Evolutionary conservation across 441 rosid genomes (phyloP).

Genomic region (Eugenia klotzschiana): DNA sequence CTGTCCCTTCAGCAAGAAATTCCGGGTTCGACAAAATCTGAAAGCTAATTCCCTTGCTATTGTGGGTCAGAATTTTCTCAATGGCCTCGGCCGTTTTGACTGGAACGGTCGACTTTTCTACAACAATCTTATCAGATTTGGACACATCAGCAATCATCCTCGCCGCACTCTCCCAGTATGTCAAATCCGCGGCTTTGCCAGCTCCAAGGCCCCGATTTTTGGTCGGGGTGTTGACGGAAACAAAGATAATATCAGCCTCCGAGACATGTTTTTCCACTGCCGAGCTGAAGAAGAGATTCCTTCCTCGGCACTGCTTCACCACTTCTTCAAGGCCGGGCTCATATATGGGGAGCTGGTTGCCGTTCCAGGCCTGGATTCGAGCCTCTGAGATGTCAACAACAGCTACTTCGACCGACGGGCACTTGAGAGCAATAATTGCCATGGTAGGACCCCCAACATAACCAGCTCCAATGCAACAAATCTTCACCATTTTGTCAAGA

Average conservation of each 20-base stretch:
- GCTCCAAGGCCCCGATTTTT: slow-evolving; percentile 92
- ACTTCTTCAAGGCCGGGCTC: slow-evolving; percentile 8
- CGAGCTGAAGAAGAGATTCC: slow-evolving; percentile 8
- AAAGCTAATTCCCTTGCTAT: slow-evolving; percentile 88
- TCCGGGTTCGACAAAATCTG: slow-evolving; percentile 96
- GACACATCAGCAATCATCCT: slow-evolving; percentile 93
- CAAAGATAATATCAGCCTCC: neutral
- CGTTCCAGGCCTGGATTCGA: slow-evolving; percentile 8
- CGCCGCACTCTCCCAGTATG: slow-evolving; percentile 98
- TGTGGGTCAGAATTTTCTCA: slow-evolving; percentile 77
- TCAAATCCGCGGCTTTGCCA: slow-evolving; percentile 90
- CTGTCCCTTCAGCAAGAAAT: slow-evolving; percentile 96
- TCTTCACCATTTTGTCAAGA: neutral
- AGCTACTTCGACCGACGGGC: slow-evolving; percentile 4
- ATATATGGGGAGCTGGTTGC: slow-evolving; percentile 5
- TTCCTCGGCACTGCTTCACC: slow-evolving; percentile 8
- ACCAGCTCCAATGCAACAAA: slow-evolving; percentile 12
- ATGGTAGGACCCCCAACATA: slow-evolving; percentile 11
- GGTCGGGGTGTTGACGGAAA: slow-evolving; percentile 89
- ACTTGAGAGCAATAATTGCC: slow-evolving; percentile 8
- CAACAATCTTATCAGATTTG: slow-evolving; percentile 79
- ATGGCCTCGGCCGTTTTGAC: slow-evolving; percentile 93
- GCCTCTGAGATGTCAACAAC: slow-evolving; percentile 9
- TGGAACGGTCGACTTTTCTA: slow-evolving; percentile 92
- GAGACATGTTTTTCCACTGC: neutral